Evolutionary conservation across 805 yeast genomes (phyloP), one percentile per base, ranked within the genome.

Genomic region (Candida bentonensis): DNA sequence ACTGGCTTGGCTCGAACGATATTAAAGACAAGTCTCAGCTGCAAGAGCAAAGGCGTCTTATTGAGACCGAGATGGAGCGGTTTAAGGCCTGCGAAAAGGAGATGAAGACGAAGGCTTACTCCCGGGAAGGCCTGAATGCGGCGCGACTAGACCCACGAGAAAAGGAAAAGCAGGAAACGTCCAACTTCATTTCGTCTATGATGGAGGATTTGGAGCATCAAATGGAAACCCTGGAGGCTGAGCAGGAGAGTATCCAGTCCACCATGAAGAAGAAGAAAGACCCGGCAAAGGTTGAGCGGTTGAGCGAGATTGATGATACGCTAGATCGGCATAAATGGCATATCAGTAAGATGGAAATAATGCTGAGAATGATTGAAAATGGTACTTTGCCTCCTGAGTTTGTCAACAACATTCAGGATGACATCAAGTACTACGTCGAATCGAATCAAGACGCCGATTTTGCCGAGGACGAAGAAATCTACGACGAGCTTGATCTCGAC

Each of bases 21-120:
- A 87, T 88, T 41, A 87, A 94, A 60, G 94, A 89, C 55, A 92
- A 86, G 59, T 83, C 82, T 55, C 73, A 78, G 42, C 67, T 85
- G 50, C 69, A 80, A 46, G 96, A 89, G 55, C 82, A 87, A 56
- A 69, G 92, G 49, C 68, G 72, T 53, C 58, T 76, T 43, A 82
- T 82, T 51, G 73, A 65, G 50, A 56, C 61, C 47, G 71, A 92
- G 49, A 89, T 89, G 98, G 98, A 89, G 63, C 75, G 87, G 54
- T 92, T 89, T 66, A 92, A 92, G 61, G 89, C 86, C 45, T 85
- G 89, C 53, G 98, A 89, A 63, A 85, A 87, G 64, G 77, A 81
- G 50, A 81, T 85, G 75, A 89, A 89, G 65, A 86, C 94, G 30
- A 89, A 89, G 62, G 96, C 95, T 43, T 89, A 84, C 60, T 79